A percentile compares a stretch with the other conserved stretches of the same genome.
Evolutionary conservation across 2,329 filamentous ascomycete species (phyloP).

Genomic region (Coniochaeta ligniaria): DNA sequence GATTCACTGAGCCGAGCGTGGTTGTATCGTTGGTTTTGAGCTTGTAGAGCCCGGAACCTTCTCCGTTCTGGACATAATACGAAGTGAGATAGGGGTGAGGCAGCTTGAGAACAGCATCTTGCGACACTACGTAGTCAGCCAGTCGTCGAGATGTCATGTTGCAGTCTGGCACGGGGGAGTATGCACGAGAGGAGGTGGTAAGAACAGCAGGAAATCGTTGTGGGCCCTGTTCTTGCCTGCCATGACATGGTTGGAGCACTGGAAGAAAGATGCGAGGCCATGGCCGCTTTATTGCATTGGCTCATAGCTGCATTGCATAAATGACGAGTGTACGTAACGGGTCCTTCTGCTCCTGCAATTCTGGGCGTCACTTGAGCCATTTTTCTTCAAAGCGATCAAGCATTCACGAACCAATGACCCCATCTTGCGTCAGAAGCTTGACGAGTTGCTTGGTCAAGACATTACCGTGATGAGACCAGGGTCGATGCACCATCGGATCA

Average conservation of each 20-base stretch:
- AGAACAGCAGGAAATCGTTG: not conserved
- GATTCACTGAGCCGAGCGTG: slow-evolving; percentile 6
- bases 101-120: slow-evolving; percentile 18
- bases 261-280: not conserved
- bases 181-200: not conserved
- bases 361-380: not conserved
- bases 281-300: not conserved
- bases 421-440: not conserved
- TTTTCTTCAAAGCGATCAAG: not conserved
- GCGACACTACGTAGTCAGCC: slow-evolving; percentile 14
- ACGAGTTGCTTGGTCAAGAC: not conserved
- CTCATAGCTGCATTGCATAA: not conserved
- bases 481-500: slow-evolving; percentile 17
- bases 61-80: slow-evolving; percentile 14
- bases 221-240: not conserved
- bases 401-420: not conserved
- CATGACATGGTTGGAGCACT: not conserved
- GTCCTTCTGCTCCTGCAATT: not conserved
- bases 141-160: slow-evolving; percentile 12
- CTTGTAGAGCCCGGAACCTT: slow-evolving; percentile 8
- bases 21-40: slow-evolving; percentile 6
- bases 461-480: not conserved
- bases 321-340: not conserved
- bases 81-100: slow-evolving; percentile 22
- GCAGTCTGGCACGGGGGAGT: not conserved